These are phyloP conservation scores for Suhomyces wounanorum DNA, from an alignment of 1,139 yeast species.

Conservation along the genomic window DNA sequence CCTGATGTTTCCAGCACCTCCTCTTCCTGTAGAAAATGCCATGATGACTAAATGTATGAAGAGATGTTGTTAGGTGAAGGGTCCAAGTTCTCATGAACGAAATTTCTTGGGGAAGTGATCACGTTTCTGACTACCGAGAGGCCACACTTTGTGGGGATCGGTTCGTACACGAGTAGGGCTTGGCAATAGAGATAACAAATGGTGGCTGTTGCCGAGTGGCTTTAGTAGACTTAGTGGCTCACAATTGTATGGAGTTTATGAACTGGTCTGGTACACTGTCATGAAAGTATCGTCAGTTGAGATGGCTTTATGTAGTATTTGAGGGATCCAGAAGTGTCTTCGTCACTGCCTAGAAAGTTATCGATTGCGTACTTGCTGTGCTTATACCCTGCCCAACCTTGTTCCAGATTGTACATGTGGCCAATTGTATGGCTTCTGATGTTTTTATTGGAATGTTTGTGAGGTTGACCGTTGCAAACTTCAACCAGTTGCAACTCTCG, in stretches of 20 bases:
- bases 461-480: neutral
- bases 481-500: neutral
- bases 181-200: neutral
- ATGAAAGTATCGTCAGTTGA: neutral
- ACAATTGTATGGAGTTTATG: neutral
- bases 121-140: conserved; percentile 10
- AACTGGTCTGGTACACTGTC: neutral
- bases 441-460: neutral
- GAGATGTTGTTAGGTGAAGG: neutral
- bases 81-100: conserved; percentile 2
- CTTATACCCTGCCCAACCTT: neutral
- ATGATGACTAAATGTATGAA: conserved; percentile 7
- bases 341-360: conserved; percentile 7
- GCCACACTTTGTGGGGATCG: conserved; percentile 8
- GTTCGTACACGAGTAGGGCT: conserved; percentile 1
- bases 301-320: conserved; percentile 1
- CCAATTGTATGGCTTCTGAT: neutral
- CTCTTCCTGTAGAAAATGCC: conserved; percentile 27
- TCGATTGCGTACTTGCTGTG: conserved; percentile 8
- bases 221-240: neutral
- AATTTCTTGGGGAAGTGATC: conserved; percentile 13
- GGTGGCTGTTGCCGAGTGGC: neutral
- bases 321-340: conserved; percentile 7
- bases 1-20: conserved; percentile 31
- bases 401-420: neutral